A percentile compares a stretch with the other conserved stretches of the same genome.
Conservation (phyloP, 495 filamentous ascomycete genomes). For the Barbatosphaeria neglecta region DNA sequence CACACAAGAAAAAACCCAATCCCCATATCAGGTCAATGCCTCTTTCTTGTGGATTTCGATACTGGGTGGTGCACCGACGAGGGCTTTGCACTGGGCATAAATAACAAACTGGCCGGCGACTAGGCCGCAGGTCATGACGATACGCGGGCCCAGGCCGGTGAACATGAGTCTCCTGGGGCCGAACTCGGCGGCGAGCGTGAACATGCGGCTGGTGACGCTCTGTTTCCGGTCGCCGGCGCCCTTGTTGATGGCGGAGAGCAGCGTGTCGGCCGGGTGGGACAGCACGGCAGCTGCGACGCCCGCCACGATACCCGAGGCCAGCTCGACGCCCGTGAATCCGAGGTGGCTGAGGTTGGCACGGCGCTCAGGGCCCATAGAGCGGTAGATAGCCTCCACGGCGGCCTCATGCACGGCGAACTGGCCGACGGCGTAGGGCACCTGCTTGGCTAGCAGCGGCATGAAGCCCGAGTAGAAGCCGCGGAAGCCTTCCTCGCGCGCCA, state of each 20-base stretch:
- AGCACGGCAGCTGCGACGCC: constrained; percentile 80
- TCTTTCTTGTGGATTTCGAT: constrained; percentile 25
- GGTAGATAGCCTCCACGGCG: constrained; percentile 21
- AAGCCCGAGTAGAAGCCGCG: constrained; percentile 71
- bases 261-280: constrained; percentile 81
- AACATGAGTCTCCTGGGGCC: constrained; percentile 18
- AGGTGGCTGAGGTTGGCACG: constrained; percentile 18
- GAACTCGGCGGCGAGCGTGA: constrained; percentile 22
- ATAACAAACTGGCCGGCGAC: constrained; percentile 27
- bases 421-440: constrained; percentile 33
- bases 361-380: constrained; percentile 18
- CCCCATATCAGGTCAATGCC: constrained; percentile 6
- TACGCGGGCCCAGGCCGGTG: constrained; percentile 19
- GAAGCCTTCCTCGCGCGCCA: constrained; percentile 57
- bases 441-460: constrained; percentile 66
- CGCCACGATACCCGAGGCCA: constrained; percentile 71
- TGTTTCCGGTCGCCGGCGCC: constrained; percentile 22
- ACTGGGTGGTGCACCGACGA: constrained; percentile 19
- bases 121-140: constrained; percentile 24
- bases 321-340: constrained; percentile 60
- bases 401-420: constrained; percentile 25
- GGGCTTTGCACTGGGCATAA: constrained; percentile 24
- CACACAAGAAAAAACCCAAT: too few species aligned
- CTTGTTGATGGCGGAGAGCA: constrained; percentile 91
- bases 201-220: constrained; percentile 19